Evolutionary conservation across 192 early-diverging fungal genomes (phyloP).

Genomic region (Podila clonocystis): DNA sequence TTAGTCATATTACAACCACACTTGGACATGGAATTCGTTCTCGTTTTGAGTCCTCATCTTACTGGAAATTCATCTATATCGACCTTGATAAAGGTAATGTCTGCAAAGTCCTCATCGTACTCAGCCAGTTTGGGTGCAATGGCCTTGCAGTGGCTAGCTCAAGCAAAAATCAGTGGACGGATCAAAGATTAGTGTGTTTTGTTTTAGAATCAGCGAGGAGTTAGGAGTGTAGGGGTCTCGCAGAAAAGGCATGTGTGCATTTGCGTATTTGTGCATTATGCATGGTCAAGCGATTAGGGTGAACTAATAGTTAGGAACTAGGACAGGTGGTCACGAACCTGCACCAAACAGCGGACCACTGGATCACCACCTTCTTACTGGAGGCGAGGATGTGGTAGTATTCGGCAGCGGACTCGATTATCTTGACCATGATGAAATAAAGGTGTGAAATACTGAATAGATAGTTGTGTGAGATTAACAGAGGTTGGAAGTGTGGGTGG

Average conservation of each 20-base stretch:
- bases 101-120: background rate
- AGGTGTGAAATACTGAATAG: background rate
- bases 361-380: conserved; percentile 10
- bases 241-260: background rate
- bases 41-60: background rate
- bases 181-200: background rate
- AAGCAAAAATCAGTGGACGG: background rate
- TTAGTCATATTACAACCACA: background rate
- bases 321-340: background rate
- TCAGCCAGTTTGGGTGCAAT: conserved; percentile 4
- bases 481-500: no score
- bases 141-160: conserved; percentile 2
- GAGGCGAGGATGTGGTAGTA: conserved; percentile 3
- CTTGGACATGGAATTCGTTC: no score
- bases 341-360: conserved; percentile 10
- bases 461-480: background rate
- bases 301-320: background rate
- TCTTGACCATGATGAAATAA: conserved; percentile 1
- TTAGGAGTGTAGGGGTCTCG: background rate
- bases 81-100: conserved; percentile 19
- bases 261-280: no score
- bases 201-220: no score
- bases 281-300: background rate
- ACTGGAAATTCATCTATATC: conserved; percentile 8
- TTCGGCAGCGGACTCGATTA: conserved; percentile 1